phyloP scores from a whole-genome alignment of 306 rosid genomes.

The Abrus precatorius region DNA sequence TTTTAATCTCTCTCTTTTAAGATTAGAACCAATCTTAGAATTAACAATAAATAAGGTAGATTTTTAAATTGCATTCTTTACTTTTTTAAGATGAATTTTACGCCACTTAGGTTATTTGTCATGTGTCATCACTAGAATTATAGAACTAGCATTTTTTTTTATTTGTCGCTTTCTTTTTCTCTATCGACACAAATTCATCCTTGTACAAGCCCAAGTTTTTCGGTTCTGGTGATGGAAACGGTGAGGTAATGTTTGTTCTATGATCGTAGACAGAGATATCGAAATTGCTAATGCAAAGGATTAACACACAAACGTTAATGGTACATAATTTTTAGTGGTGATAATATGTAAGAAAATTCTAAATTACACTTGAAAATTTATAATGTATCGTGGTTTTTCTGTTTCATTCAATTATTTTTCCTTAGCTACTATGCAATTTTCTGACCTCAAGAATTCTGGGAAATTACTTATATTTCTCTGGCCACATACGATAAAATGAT shows the following conservation, averaged over 20 bases:
- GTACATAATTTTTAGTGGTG: neutral
- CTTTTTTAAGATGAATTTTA: constrained; percentile 47
- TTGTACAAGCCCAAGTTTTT: constrained; percentile 19
- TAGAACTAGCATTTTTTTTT: constrained; percentile 20
- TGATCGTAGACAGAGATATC: constrained; percentile 33
- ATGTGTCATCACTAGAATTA: constrained; percentile 34
- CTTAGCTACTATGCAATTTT: constrained; percentile 6
- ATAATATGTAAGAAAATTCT: constrained; percentile 7
- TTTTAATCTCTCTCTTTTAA: neutral
- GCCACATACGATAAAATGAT: neutral
- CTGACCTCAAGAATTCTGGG: constrained; percentile 19
- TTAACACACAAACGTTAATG: constrained; percentile 3
- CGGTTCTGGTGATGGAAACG: constrained; percentile 26
- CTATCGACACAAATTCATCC: constrained; percentile 19
- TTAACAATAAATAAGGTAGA: constrained; percentile 16
- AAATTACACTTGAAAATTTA: constrained; percentile 13
- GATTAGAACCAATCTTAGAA: constrained; percentile 6
- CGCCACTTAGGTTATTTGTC: constrained; percentile 41
- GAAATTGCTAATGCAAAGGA: neutral
- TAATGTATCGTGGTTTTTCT: constrained; percentile 4
- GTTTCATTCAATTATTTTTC: constrained; percentile 13
- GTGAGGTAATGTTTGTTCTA: constrained; percentile 47
- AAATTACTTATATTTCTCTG: constrained; percentile 7
- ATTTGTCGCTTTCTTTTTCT: constrained; percentile 19
- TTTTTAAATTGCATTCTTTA: constrained; percentile 11